Conservation (phyloP, 2,329 filamentous ascomycete species). For the Helotiales sp. region DNA sequence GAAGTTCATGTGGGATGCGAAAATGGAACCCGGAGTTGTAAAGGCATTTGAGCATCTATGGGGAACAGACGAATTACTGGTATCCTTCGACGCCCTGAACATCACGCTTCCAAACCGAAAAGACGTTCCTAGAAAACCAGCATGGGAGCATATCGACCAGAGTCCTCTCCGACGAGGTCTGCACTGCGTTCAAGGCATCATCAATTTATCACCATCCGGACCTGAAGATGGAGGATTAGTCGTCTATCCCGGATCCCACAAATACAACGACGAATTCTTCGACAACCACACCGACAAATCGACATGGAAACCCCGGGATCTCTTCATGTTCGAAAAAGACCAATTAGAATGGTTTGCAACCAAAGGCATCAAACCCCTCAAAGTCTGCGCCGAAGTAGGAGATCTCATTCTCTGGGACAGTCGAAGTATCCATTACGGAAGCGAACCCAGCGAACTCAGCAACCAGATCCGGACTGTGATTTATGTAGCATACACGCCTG, state of each 20-base stretch:
- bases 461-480: background rate
- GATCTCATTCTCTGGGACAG: constrained; percentile 48
- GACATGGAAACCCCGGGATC: constrained; percentile 23
- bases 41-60: constrained; percentile 42
- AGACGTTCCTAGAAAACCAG: constrained; percentile 20
- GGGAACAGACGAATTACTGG: constrained; percentile 42
- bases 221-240: constrained; percentile 38
- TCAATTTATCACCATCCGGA: constrained; percentile 39
- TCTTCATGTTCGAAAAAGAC: constrained; percentile 34
- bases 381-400: constrained; percentile 43
- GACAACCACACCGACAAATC: constrained; percentile 23
- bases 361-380: constrained; percentile 40
- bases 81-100: constrained; percentile 47
- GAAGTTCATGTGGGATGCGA: constrained; percentile 41
- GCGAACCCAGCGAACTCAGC: constrained; percentile 28
- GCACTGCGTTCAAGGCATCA: constrained; percentile 45
- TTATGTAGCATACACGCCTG: constrained; percentile 40
- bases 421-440: constrained; percentile 46
- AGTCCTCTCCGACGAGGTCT: constrained; percentile 40
- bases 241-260: constrained; percentile 33
- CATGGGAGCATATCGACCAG: constrained; percentile 44
- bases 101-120: constrained; percentile 28
- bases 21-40: constrained; percentile 40
- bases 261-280: constrained; percentile 34
- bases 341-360: constrained; percentile 42